Evolutionary conservation across 2,329 filamentous ascomycete genomes (phyloP).

Genomic region (Colletotrichum brevisporum): DNA sequence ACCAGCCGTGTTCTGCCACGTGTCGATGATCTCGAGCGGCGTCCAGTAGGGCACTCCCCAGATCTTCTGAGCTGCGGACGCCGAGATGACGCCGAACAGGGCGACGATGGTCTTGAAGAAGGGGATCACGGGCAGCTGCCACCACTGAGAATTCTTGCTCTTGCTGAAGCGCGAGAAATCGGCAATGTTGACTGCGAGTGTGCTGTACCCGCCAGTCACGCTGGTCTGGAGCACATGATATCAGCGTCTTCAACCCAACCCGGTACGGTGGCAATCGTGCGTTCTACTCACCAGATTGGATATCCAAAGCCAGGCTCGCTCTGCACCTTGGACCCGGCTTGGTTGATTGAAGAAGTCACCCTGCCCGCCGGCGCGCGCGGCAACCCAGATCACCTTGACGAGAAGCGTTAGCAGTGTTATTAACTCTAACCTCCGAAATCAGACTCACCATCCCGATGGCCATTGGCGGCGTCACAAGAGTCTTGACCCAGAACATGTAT

Average conservation of each 20-base stretch:
- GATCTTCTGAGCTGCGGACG: slow-evolving; percentile 58
- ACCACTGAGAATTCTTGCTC: slow-evolving; percentile 59
- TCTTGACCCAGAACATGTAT: slow-evolving; percentile 60
- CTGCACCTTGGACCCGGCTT: slow-evolving; percentile 54
- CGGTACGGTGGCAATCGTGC: not conserved
- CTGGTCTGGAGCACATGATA: slow-evolving; percentile 48
- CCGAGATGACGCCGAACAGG: slow-evolving; percentile 63
- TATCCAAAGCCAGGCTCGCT: slow-evolving; percentile 57
- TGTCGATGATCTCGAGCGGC: slow-evolving; percentile 61
- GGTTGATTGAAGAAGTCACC: slow-evolving; percentile 43
- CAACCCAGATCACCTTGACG: slow-evolving; percentile 41
- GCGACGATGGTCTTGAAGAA: slow-evolving; percentile 62
- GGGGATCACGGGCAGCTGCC: slow-evolving; percentile 63
- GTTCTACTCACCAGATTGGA: slow-evolving; percentile 50
- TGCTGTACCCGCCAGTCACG: slow-evolving; percentile 64
- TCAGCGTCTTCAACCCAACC: not conserved
- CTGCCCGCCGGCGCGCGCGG: slow-evolving; percentile 39
- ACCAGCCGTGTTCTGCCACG: slow-evolving; percentile 51
- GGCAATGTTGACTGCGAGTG: slow-evolving; percentile 65
- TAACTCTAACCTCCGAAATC: not conserved
- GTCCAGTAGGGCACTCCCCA: slow-evolving; percentile 64
- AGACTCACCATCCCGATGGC: slow-evolving; percentile 55
- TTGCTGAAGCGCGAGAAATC: slow-evolving; percentile 54
- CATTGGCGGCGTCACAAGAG: slow-evolving; percentile 57
- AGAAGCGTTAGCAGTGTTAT: not conserved